Evolutionary conservation across 164 flowering plant species (phyloP).

Genomic region (Taxillus chinensis): DNA sequence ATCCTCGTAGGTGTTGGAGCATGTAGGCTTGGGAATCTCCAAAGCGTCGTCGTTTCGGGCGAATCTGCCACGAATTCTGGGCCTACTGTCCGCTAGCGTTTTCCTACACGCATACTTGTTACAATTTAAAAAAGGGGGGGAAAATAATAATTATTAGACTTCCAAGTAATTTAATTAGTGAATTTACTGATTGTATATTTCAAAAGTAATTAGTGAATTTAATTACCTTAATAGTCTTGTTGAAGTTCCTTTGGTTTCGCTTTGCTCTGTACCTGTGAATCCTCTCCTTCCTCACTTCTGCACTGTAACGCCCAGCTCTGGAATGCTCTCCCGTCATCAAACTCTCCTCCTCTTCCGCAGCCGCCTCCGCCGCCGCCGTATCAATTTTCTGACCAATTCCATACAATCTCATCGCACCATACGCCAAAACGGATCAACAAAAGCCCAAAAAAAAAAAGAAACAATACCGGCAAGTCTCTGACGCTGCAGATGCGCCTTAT

Average conservation of each 20-base stretch:
- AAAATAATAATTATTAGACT: neutral
- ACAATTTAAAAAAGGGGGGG: neutral
- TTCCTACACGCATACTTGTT: conserved; percentile 77
- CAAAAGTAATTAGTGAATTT: too few species aligned
- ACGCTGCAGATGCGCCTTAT: conserved; percentile 75
- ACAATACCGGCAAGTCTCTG: conserved; percentile 69
- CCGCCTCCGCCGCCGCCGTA: too few species aligned
- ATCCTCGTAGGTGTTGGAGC: conserved; percentile 28
- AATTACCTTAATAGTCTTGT: conserved; percentile 68
- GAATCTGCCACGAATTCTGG: conserved; percentile 79
- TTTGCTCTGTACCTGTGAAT: conserved; percentile 70
- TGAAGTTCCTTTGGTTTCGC: conserved; percentile 65
- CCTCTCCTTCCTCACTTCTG: conserved; percentile 62
- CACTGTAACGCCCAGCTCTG: conserved; percentile 60
- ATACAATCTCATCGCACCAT: too few species aligned
- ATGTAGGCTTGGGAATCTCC: conserved; percentile 39
- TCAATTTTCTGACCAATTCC: too few species aligned
- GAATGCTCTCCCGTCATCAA: conserved; percentile 29
- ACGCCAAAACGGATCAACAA: too few species aligned
- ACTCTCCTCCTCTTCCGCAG: too few species aligned
- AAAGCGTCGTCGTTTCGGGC: conserved; percentile 61
- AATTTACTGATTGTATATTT: too few species aligned
- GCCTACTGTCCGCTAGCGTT: conserved; percentile 77
- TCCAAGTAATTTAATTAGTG: too few species aligned
- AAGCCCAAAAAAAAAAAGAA: too few species aligned